These are phyloP conservation scores for Phytopythium helicoides DNA, from an alignment of 352 stramenopile species.

Conservation along the genomic window DNA sequence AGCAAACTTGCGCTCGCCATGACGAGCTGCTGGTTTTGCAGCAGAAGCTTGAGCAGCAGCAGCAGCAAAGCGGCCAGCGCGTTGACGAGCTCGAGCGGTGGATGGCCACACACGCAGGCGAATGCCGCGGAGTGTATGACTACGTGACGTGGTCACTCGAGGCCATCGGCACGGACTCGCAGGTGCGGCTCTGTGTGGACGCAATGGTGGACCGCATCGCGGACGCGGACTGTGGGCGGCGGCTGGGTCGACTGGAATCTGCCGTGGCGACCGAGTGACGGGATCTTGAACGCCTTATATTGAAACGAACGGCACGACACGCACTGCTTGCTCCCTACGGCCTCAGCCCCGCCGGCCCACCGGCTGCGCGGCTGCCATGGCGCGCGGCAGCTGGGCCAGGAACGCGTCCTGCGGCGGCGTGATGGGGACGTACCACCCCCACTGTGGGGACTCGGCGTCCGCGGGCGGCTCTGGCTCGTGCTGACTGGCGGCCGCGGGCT, in stretches of 20 bases:
- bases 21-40: background rate
- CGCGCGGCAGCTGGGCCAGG: conserved; percentile 16
- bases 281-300: background rate
- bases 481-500: background rate
- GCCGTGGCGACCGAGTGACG: background rate
- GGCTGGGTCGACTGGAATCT: conserved; percentile 16
- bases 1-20: background rate
- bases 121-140: conserved; percentile 53
- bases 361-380: conserved; percentile 7
- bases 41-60: background rate
- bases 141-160: conserved; percentile 49
- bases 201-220: conserved; percentile 28
- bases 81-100: conserved; percentile 36
- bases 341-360: too few species aligned
- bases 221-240: conserved; percentile 11
- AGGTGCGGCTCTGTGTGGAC: conserved; percentile 22
- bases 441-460: conserved; percentile 73
- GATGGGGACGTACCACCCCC: conserved; percentile 87
- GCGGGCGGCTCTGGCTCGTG: conserved; percentile 15
- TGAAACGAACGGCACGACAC: too few species aligned
- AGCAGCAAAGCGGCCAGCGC: background rate
- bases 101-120: conserved; percentile 36
- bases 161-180: conserved; percentile 19
- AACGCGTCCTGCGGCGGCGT: conserved; percentile 74
- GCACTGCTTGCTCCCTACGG: too few species aligned